Base-by-base conservation (phyloP, 73 alveolate species). In the Paramecium octaurelia region DNA sequence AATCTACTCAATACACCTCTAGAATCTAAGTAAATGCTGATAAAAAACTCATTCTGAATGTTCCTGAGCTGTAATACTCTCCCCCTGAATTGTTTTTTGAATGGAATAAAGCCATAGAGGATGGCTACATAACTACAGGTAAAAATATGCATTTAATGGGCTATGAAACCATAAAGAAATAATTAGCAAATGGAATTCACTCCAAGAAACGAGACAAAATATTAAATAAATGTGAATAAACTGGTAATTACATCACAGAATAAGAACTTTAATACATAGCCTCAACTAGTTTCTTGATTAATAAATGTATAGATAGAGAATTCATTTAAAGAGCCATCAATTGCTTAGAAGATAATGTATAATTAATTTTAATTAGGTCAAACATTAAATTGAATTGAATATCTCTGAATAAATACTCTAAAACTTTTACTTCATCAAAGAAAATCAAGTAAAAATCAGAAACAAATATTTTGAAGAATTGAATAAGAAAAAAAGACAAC, bases 61-160 rank as follows among this genome's bases (percentile, higher is more conserved):
- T 80, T 80, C 91, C 91, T 43, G 11, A 42, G 24, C 34, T 31
- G 8, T 18, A 80, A 80, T 42, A 20, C 9, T 23, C 31, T 21
- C 46, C 46, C 0, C 76, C 70, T 4, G 75, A 80, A 12, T 5
- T 80, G 12, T 44, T 44, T 46, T 80, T 80, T 48, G 75, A 80
- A 44, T 80, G 91, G 91, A 80, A 80, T 80, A 21, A 80, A 46
- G 91, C 91, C 5, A 35, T 80, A 44, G 91, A 80, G 16, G 42
- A 80, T 16, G 75, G 75, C 3, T 80, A 44, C 10, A 80, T 80
- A 44, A 24, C 9, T 3, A 42, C 75, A 80, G 73, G 57, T 42
- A 44, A 46, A 44, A 80, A 43, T 43, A 31, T 80, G 9, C 43
- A 42, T 80, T 34, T 31, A 14, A 42, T 80, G 43, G 75, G 75